Conservation (phyloP, 257 asterid species). For the Mitragyna speciosa region DNA sequence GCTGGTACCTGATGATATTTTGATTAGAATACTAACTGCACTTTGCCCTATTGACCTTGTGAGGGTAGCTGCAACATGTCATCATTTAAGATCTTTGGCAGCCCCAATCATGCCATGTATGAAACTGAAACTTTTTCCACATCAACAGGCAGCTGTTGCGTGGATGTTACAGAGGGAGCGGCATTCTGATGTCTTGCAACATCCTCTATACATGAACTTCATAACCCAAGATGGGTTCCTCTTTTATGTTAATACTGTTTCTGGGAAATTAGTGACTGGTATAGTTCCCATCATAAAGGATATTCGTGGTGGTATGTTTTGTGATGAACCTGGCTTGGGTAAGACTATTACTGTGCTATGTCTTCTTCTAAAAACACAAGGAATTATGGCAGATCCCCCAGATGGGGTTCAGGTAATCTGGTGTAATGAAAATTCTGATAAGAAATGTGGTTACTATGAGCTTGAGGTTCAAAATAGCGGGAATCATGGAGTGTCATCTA, state of each 20-base stretch:
- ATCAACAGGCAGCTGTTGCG: slow-evolving; percentile 92
- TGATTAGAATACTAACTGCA: slow-evolving; percentile 56
- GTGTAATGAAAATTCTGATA: slow-evolving; percentile 70
- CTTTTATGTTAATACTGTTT: slow-evolving; percentile 60
- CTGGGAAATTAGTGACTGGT: slow-evolving; percentile 71
- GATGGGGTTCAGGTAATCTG: slow-evolving; percentile 62
- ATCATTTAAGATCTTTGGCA: slow-evolving; percentile 66
- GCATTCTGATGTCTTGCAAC: slow-evolving; percentile 50
- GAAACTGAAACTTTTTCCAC: slow-evolving; percentile 90
- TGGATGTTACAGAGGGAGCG: slow-evolving; percentile 96
- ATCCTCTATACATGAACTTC: slow-evolving; percentile 73
- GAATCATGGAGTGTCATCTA: slow-evolving; percentile 31
- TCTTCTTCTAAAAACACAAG: slow-evolving; percentile 80
- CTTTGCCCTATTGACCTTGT: slow-evolving; percentile 70
- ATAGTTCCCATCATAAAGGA: slow-evolving; percentile 60
- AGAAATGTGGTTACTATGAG: slow-evolving; percentile 87
- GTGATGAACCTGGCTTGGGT: slow-evolving; percentile 99
- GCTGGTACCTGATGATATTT: slow-evolving; percentile 69
- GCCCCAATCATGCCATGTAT: slow-evolving; percentile 90
- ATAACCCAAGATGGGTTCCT: slow-evolving; percentile 67
- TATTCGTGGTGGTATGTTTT: slow-evolving; percentile 93
- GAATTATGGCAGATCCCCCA: slow-evolving; percentile 78
- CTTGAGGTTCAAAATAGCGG: slow-evolving; percentile 39
- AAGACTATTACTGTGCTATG: slow-evolving; percentile 94
- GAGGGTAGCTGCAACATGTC: slow-evolving; percentile 75